phyloP scores from a whole-genome alignment of 495 filamentous ascomycete species.

The Penicillium canescens region DNA sequence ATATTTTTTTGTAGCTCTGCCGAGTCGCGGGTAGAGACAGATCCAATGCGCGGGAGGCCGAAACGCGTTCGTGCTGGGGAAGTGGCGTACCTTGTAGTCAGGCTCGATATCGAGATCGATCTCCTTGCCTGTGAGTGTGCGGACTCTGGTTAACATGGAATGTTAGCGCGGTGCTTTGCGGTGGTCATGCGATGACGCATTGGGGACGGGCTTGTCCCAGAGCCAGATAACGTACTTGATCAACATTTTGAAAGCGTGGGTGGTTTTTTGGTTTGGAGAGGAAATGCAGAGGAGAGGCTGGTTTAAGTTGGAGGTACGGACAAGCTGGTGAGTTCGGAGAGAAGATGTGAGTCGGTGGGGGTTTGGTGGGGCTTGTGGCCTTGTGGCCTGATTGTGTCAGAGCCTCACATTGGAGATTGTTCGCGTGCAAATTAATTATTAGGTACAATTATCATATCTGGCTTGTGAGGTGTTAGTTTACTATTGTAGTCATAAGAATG shows the following conservation, averaged over 20 bases:
- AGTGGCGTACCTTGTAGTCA: slow-evolving; percentile 75
- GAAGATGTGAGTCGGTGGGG: slow-evolving; percentile 28
- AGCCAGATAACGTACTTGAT: slow-evolving; percentile 42
- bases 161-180: slow-evolving; percentile 15
- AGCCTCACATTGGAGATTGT: slow-evolving; percentile 3
- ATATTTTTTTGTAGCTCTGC: neutral
- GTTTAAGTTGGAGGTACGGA: neutral
- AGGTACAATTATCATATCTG: too few relatives aligned
- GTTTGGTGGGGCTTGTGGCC: slow-evolving; percentile 29
- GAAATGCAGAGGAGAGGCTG: neutral
- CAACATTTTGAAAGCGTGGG: slow-evolving; percentile 36
- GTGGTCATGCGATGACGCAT: slow-evolving; percentile 22
- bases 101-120: slow-evolving; percentile 97
- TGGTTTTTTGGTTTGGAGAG: neutral
- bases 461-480: neutral
- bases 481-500: neutral
- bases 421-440: too few relatives aligned
- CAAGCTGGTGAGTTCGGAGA: slow-evolving; percentile 14
- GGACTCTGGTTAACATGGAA: slow-evolving; percentile 63
- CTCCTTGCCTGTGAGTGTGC: slow-evolving; percentile 96
- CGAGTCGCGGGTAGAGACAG: neutral
- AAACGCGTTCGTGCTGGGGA: neutral
- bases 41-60: slow-evolving; percentile 3
- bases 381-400: slow-evolving; percentile 29
- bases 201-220: slow-evolving; percentile 1